Base-by-base conservation (phyloP, 306 rosid genomes). In the Dicorynia guianensis region DNA sequence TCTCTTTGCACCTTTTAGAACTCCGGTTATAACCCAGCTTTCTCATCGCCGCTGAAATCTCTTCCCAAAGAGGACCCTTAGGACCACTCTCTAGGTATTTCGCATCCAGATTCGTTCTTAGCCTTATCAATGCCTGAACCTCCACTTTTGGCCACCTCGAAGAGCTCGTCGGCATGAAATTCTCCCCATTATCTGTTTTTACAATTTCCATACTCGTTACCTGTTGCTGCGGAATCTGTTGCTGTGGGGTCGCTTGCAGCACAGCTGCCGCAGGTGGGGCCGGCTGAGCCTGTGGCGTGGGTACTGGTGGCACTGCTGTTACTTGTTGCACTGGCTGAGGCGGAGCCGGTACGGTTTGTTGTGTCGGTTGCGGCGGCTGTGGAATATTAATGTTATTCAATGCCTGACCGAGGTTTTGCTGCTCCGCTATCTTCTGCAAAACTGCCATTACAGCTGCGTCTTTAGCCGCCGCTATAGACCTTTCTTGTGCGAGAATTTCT, bases 71-170 rank as follows among this genome's bases (percentile, higher is more conserved):
- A 10, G 96, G 93, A 11, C 99, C 99, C 49, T 95, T 95, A 2
- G 98, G 97, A 11, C 87, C 96, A 62, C 58, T 92, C 9, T 92
- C 98, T 34, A 87, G 93, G 75, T 95, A 92, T 86, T 92, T 92
- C 0, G 78, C 18, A 14, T 96, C 97, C 30, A 96, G 52, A 40
- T 52, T 79, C 3, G 90, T 84, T 13, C 99, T 67, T 8, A 95
- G 74, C 46, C 81, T 83, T 69, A 95, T 95, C 70, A 95, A 63
- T 5, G 90, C 89, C 52, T 89, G 80, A 9, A 95, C 89, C 80
- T 95, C 99, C 40, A 59, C 70, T 69, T 87, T 95, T 20, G 99
- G 99, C 99, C 99, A 95, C 83, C 97, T 81, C 9, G 99, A 94
- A 1, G 90, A 70, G 63, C 90, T 81, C 11, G 83, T 7, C 0